Evolutionary conservation across 2,329 filamentous ascomycete species (phyloP).

Genomic region (Exophiala lecanii-corni): DNA sequence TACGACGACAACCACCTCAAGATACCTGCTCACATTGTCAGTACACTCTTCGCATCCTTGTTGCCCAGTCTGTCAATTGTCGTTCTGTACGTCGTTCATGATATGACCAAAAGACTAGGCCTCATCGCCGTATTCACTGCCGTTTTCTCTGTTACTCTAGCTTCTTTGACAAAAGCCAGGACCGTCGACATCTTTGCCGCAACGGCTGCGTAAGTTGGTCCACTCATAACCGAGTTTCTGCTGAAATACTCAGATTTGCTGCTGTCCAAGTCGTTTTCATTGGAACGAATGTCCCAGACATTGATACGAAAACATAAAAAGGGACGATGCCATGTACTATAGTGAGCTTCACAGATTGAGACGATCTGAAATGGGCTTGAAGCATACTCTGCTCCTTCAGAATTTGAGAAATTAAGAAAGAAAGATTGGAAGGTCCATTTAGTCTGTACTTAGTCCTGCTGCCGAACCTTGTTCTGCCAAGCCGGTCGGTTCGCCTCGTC

Average conservation of each 20-base stretch:
- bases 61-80: slow-evolving; percentile 7
- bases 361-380: too few species aligned
- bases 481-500: too few species aligned
- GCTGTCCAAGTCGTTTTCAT: slow-evolving; percentile 17
- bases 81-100: slow-evolving; percentile 1
- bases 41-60: slow-evolving; percentile 6
- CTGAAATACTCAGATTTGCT: slow-evolving; percentile 10
- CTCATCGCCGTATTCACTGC: slow-evolving; percentile 9
- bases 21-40: background rate
- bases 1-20: background rate
- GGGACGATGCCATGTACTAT: too few species aligned
- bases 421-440: too few species aligned
- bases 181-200: slow-evolving; percentile 15
- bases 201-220: slow-evolving; percentile 13
- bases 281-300: slow-evolving; percentile 1
- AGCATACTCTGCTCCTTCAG: too few species aligned
- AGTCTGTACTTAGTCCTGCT: too few species aligned
- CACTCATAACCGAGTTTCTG: background rate
- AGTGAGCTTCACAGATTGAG: too few species aligned
- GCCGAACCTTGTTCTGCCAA: too few species aligned
- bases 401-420: too few species aligned
- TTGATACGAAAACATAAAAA: background rate
- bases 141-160: slow-evolving; percentile 7
- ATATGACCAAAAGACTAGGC: slow-evolving; percentile 3
- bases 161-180: slow-evolving; percentile 4